A percentile compares a stretch with the other conserved stretches of the same genome.
phyloP scores from a whole-genome alignment of 805 yeast genomes.

The Wickerhamiella nectarea region DNA sequence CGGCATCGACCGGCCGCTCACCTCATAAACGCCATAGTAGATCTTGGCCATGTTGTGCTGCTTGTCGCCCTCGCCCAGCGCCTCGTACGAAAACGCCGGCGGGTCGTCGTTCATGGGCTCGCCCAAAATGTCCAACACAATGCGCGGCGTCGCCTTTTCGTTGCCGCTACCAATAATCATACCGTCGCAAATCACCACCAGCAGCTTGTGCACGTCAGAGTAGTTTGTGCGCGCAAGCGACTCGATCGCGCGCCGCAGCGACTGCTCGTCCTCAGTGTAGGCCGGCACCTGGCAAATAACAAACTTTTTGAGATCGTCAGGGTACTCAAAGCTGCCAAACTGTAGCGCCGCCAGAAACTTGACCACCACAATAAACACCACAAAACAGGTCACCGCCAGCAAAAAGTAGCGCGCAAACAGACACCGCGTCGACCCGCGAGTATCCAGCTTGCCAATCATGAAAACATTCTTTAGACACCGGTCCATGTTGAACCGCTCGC shows the following conservation, averaged over 20 bases:
- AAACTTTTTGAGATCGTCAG: slow-evolving; percentile 30
- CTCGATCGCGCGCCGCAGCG: slow-evolving; percentile 43
- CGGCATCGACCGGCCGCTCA: slow-evolving; percentile 43
- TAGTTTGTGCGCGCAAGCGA: slow-evolving; percentile 44
- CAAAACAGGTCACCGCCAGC: slow-evolving; percentile 28
- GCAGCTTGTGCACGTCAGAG: slow-evolving; percentile 45
- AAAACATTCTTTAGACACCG: slow-evolving; percentile 30
- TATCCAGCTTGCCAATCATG: slow-evolving; percentile 30
- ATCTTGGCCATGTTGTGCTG: slow-evolving; percentile 54
- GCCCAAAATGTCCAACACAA: slow-evolving; percentile 42
- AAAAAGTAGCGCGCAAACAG: slow-evolving; percentile 32
- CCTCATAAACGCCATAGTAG: slow-evolving; percentile 46
- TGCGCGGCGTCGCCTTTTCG: slow-evolving; percentile 44
- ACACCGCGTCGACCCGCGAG: slow-evolving; percentile 28
- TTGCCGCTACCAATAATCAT: slow-evolving; percentile 50
- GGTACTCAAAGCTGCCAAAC: slow-evolving; percentile 24
- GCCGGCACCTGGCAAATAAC: slow-evolving; percentile 39
- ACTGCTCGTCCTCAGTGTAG: slow-evolving; percentile 46
- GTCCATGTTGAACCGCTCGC: slow-evolving; percentile 19
- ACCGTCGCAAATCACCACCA: slow-evolving; percentile 48
- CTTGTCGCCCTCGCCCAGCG: slow-evolving; percentile 46
- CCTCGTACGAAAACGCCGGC: slow-evolving; percentile 39
- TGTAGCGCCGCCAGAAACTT: slow-evolving; percentile 32
- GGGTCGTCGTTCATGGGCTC: slow-evolving; percentile 38
- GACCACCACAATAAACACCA: slow-evolving; percentile 26